phyloP scores from a whole-genome alignment of 148 eudicot species.

The Spergularia marina region DNA sequence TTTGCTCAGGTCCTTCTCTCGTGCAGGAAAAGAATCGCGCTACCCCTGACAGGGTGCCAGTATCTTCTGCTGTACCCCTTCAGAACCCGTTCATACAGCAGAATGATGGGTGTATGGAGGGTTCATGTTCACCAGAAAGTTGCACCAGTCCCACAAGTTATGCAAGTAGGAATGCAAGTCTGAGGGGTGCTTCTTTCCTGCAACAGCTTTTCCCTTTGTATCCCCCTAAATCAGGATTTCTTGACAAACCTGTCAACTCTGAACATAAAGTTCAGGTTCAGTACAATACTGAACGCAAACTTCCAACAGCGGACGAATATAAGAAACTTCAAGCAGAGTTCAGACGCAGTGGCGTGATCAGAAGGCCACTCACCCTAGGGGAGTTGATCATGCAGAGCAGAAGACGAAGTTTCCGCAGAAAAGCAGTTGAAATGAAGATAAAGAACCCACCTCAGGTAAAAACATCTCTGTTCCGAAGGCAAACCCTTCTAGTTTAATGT shows the following conservation, averaged over 20 bases:
- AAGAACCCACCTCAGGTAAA: constrained; percentile 47
- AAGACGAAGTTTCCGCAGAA: constrained; percentile 56
- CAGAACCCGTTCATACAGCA: constrained; percentile 21
- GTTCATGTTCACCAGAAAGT: constrained; percentile 51
- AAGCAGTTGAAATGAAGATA: constrained; percentile 42
- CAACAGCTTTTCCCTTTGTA: constrained; percentile 72
- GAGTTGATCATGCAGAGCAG: constrained; percentile 87
- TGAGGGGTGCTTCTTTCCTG: constrained; percentile 61
- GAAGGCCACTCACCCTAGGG: constrained; percentile 66
- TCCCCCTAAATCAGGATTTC: constrained; percentile 40
- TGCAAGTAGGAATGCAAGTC: constrained; percentile 51
- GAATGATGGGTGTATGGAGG: constrained; percentile 21
- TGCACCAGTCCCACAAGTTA: constrained; percentile 36
- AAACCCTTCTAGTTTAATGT: too few species aligned
- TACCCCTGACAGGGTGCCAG: constrained; percentile 16
- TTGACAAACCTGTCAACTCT: constrained; percentile 25
- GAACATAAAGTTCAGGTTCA: constrained; percentile 13
- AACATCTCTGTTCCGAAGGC: too few species aligned
- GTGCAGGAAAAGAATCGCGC: constrained; percentile 25
- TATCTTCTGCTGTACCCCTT: constrained; percentile 36
- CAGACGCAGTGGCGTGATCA: constrained; percentile 34
- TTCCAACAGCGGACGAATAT: constrained; percentile 23
- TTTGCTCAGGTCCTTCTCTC: constrained; percentile 46
- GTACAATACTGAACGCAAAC: constrained; percentile 9
- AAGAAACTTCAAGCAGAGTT: constrained; percentile 28